These are phyloP conservation scores for Salvia splendens DNA, from an alignment of 257 asterid species.

Conservation along the genomic window DNA sequence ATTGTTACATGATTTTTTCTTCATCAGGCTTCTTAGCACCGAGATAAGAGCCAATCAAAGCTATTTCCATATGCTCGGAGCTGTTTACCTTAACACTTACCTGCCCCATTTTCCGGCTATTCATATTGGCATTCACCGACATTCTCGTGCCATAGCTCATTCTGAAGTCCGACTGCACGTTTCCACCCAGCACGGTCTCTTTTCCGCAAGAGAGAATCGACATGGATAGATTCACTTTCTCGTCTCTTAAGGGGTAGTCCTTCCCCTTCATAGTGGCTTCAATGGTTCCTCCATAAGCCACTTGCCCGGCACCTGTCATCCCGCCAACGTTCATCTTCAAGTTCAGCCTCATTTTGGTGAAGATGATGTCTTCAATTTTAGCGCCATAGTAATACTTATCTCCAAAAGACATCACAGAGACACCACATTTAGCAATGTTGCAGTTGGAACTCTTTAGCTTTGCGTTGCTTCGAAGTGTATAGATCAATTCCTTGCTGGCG, in stretches of 20 bases:
- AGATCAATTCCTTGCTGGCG: conserved; percentile 69
- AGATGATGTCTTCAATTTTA: conserved; percentile 71
- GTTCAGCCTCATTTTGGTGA: conserved; percentile 55
- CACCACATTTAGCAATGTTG: conserved; percentile 76
- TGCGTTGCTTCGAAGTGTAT: conserved; percentile 62
- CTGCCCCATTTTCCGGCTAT: conserved; percentile 83
- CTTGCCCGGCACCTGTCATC: conserved; percentile 61
- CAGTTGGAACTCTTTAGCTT: conserved; percentile 52
- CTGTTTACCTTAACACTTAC: conserved; percentile 65
- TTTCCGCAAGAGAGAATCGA: conserved; percentile 62
- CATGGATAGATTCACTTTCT: conserved; percentile 58
- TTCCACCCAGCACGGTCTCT: conserved; percentile 69
- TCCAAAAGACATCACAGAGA: conserved; percentile 66
- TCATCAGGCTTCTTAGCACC: conserved; percentile 53
- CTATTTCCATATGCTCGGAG: conserved; percentile 80
- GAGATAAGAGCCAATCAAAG: conserved; percentile 73
- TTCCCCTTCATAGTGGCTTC: conserved; percentile 76
- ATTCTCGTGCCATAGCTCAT: conserved; percentile 64
- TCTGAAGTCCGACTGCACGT: conserved; percentile 65
- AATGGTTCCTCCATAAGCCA: conserved; percentile 72
- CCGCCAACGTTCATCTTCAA: conserved; percentile 63
- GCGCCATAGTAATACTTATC: conserved; percentile 59
- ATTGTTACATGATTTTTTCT: conserved; percentile 39
- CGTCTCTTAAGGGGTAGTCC: conserved; percentile 89
- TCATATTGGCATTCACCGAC: conserved; percentile 68